Conservation (phyloP, 345 rosid species). For the Bruguiera parviflora region DNA sequence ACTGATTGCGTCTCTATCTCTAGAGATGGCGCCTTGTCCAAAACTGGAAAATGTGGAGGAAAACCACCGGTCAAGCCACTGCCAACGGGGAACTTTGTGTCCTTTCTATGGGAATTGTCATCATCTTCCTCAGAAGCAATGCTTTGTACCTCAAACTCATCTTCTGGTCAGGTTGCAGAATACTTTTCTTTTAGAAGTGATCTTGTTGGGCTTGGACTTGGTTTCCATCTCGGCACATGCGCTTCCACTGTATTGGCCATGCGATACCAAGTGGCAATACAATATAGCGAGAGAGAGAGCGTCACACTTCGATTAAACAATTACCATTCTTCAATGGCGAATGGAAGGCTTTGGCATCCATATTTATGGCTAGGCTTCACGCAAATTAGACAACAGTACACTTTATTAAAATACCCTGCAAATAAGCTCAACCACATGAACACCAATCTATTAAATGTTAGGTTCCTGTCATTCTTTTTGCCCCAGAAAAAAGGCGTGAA, state of each 20-base stretch:
- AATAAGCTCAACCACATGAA: too few relatives aligned
- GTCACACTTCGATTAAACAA: too few relatives aligned
- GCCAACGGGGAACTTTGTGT: slow-evolving; percentile 10
- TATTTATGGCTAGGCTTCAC: too few relatives aligned
- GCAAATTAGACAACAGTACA: too few relatives aligned
- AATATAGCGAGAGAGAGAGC: too few relatives aligned
- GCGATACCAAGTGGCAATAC: too few relatives aligned
- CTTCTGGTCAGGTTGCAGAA: background rate
- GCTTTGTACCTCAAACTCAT: slow-evolving; percentile 7
- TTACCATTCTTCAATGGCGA: too few relatives aligned
- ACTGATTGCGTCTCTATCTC: background rate
- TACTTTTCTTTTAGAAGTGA: background rate
- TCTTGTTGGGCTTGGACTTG: slow-evolving; percentile 3
- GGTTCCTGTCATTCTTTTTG: too few relatives aligned
- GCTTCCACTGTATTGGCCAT: background rate
- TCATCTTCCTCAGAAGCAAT: slow-evolving; percentile 8
- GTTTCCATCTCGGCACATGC: slow-evolving; percentile 18
- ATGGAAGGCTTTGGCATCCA: too few relatives aligned
- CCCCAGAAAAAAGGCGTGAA: too few relatives aligned
- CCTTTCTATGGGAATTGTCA: background rate
- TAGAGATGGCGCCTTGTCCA: background rate
- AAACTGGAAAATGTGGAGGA: background rate
- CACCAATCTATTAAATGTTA: too few relatives aligned
- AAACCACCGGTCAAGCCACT: background rate
- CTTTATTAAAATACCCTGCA: too few relatives aligned